Percentiles rank a stretch among this genome's conserved stretches.
phyloP scores from a whole-genome alignment of 495 filamentous ascomycete genomes.

The Aspergillus heteromorphus region DNA sequence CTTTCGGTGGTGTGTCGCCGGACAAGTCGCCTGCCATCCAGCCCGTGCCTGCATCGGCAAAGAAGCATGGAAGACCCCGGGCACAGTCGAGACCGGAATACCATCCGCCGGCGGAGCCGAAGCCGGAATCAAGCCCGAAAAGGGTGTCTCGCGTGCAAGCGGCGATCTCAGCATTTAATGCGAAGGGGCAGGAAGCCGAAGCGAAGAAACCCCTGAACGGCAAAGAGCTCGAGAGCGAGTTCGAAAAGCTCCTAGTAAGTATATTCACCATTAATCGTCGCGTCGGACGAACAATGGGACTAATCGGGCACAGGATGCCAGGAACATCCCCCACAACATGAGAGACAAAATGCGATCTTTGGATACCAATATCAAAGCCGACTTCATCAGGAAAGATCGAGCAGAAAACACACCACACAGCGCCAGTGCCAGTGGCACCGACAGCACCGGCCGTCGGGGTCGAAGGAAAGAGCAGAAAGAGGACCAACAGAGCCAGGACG shows the following conservation, averaged over 20 bases:
- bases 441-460: slow-evolving; percentile 39
- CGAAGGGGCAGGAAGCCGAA: slow-evolving; percentile 41
- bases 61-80: slow-evolving; percentile 15
- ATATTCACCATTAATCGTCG: neutral
- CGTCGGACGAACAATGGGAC: slow-evolving; percentile 13
- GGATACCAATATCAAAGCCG: slow-evolving; percentile 83
- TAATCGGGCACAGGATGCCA: slow-evolving; percentile 60
- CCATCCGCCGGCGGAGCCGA: slow-evolving; percentile 18
- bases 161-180: slow-evolving; percentile 58
- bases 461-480: slow-evolving; percentile 38
- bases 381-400: slow-evolving; percentile 87
- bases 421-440: slow-evolving; percentile 24
- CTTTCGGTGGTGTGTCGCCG: slow-evolving; percentile 22
- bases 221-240: slow-evolving; percentile 44
- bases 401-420: slow-evolving; percentile 49
- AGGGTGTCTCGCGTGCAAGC: slow-evolving; percentile 56
- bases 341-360: slow-evolving; percentile 88
- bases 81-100: slow-evolving; percentile 19
- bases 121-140: slow-evolving; percentile 29
- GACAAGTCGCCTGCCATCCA: slow-evolving; percentile 15
- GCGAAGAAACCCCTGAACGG: slow-evolving; percentile 37
- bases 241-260: slow-evolving; percentile 46
- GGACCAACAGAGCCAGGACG: slow-evolving; percentile 28
- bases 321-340: slow-evolving; percentile 91
- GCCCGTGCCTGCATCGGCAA: slow-evolving; percentile 17